A percentile compares a stretch with the other conserved stretches of the same genome.
Evolutionary conservation across 306 rosid species (phyloP).

Genomic region (Cicer pinnatifidum): DNA sequence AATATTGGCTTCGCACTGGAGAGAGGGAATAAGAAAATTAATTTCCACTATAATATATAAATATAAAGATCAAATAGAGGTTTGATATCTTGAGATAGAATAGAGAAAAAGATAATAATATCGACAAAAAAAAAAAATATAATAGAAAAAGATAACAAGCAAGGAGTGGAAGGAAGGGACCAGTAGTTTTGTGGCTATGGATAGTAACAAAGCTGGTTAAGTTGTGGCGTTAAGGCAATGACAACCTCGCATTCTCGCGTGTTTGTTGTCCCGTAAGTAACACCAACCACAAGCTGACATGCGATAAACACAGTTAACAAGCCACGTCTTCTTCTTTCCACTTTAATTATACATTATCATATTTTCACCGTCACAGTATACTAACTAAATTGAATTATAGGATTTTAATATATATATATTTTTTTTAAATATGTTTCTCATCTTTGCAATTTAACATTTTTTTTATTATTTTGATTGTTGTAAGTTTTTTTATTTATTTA

Average conservation of each 20-base stretch:
- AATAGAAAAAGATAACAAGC: background rate
- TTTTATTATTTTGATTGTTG: no score
- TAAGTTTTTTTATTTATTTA: no score
- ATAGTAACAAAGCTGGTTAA: slow-evolving; percentile 24
- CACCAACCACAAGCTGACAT: no score
- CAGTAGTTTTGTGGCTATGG: slow-evolving; percentile 36
- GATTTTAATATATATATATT: no score
- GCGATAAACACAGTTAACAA: no score
- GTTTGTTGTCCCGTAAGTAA: slow-evolving; percentile 28
- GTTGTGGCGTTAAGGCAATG: slow-evolving; percentile 18
- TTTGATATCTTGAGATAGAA: background rate
- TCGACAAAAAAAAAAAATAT: no score
- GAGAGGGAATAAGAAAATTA: background rate
- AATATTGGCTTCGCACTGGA: background rate
- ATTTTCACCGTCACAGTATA: no score
- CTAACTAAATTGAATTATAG: no score
- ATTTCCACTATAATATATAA: background rate
- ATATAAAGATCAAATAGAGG: background rate
- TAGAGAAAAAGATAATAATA: background rate
- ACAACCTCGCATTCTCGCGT: slow-evolving; percentile 4
- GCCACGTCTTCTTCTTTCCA: no score
- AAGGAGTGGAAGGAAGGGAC: background rate
- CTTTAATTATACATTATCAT: no score
- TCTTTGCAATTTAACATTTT: no score
- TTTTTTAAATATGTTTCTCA: no score